Evolutionary conservation across 352 stramenopile genomes (phyloP), one percentile per base, ranked within the genome.

Genomic region (Pythium plurisporium): DNA sequence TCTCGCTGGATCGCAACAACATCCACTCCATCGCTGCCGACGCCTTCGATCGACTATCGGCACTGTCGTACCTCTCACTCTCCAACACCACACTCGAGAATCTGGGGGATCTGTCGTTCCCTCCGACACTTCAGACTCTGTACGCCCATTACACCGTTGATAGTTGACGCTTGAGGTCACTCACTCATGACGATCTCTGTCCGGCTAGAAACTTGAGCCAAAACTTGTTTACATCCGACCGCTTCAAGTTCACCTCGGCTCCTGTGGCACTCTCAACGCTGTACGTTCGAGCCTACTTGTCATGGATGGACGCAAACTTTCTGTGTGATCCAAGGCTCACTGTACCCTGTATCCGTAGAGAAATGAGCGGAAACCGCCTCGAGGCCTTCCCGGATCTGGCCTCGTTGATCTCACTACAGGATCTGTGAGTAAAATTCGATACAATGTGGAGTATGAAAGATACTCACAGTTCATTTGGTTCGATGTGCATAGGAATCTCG

Each of bases 351-450:
- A 53, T 26, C 44, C 25, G 14, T 31, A 89, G 79, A 4, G 78
- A 91, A 36, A 31, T 88, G 52, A 87, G 74, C 59, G 59, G 65
- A 25, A 91, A 91, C 50, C 40, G 69, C 19, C 51, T 91, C 6
- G 76, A 66, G n/a, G 53, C 15, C 5, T 74, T 88, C 8, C 80
- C 80, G 0, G 57, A 72, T 33, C 63, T 90, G 14, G 72, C 76
- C 2, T 59, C 62, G 5, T 67, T 86, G 25, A 72, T 65, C 0
- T 72, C 70, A 8, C 79, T 89, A 17, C 31, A 76, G 8, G 68
- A 78, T 27, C 49, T 90, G 80, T 90, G 72, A 19, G 76, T 76
- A 17, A 14, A 43, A 34, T 14, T 34, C n/a, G n/a, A n/a, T n/a
- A n/a, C n/a, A n/a, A n/a, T n/a, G n/a, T n/a, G n/a, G n/a, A 37